Conservation (phyloP, 2,329 filamentous ascomycete genomes). For the Fusarium sp. region DNA sequence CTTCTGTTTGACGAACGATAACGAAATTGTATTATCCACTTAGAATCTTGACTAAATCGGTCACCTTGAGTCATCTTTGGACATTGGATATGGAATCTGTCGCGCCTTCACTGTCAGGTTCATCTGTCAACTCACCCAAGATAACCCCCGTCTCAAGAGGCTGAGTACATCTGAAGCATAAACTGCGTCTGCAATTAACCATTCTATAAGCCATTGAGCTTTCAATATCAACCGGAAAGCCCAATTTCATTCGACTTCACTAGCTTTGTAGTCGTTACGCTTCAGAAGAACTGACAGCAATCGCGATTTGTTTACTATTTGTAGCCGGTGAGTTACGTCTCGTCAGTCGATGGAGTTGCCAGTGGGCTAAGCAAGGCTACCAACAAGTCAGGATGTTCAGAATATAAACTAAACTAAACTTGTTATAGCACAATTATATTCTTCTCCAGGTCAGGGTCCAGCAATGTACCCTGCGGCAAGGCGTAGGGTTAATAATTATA, state of each 20-base stretch:
- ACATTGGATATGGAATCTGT: no score
- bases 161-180: not conserved
- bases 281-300: not conserved
- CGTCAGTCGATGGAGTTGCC: no score
- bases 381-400: no score
- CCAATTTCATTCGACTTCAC: not conserved
- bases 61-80: no score
- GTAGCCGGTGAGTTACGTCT: not conserved
- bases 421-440: no score
- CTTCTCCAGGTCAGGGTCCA: no score
- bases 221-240: not conserved
- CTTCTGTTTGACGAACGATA: not conserved
- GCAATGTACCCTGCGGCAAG: no score
- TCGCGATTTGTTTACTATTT: not conserved
- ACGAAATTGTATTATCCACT: not conserved
- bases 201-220: not conserved
- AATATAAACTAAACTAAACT: no score
- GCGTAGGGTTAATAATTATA: no score
- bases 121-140: not conserved
- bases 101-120: not conserved
- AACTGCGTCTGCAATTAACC: not conserved
- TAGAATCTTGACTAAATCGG: no score
- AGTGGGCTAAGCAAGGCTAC: no score
- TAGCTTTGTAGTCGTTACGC: not conserved
- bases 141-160: not conserved